Base-by-base conservation (phyloP, 129 eudicot genomes). In the Sambucus nigra region DNA sequence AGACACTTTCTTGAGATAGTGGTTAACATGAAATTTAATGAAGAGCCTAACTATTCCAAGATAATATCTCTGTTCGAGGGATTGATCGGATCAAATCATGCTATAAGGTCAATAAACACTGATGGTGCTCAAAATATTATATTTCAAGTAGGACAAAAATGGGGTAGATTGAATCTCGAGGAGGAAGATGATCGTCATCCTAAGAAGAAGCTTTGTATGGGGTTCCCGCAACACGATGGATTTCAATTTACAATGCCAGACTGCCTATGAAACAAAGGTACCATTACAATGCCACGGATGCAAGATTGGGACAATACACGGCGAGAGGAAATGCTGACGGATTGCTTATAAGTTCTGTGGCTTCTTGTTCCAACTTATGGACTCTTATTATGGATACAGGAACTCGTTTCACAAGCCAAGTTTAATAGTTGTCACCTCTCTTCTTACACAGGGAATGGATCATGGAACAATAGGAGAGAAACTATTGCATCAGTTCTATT, bases 391-490 rank as follows among this genome's bases (percentile, higher is more conserved):
- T n/a, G n/a, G n/a, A n/a, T n/a, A n/a, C n/a, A n/a, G n/a, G n/a
- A n/a, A n/a, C n/a, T n/a, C n/a, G n/a, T n/a, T n/a, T n/a, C n/a
- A n/a, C n/a, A n/a, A n/a, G n/a, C n/a, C n/a, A n/a, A n/a, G n/a
- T n/a, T n/a, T n/a, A n/a, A n/a, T n/a, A n/a, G n/a, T n/a, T n/a
- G n/a, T n/a, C n/a, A n/a, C n/a, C n/a, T n/a, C n/a, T n/a, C n/a
- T n/a, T n/a, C n/a, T n/a, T n/a, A n/a, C n/a, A n/a, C n/a, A n/a
- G n/a, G n/a, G n/a, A n/a, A n/a, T n/a, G n/a, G n/a, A 77, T 82
- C 19, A 78, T 82, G 92, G 92, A 82, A 68, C 92, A 82, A 56
- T 82, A 82, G 92, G 92, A 82, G 51, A 79, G 70, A 61, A 82
- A 77, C 67, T 78, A 57, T 50, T 82, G 78, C 57, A 82, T 82